A percentile compares a stretch with the other conserved stretches of the same genome.
These are phyloP conservation scores for Imleria badia DNA, from an alignment of 768 basidiomycete genomes.

Conservation along the genomic window DNA sequence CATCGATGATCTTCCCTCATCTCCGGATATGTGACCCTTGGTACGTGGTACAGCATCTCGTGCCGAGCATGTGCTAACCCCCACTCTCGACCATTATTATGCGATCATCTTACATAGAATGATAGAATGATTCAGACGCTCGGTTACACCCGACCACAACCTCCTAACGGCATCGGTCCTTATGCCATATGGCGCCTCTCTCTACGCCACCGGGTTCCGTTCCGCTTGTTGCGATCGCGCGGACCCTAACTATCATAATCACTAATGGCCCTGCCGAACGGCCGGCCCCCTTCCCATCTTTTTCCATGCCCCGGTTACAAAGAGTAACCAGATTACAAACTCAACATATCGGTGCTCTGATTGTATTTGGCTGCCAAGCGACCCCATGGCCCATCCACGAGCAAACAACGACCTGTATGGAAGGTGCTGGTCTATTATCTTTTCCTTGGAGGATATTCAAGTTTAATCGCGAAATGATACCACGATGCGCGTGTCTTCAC, in stretches of 20 bases:
- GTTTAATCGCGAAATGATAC: constrained; percentile 20
- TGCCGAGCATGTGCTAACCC: constrained; percentile 18
- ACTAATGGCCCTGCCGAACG: constrained; percentile 14
- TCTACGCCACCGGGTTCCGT: constrained; percentile 30
- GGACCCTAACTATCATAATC: constrained; percentile 26
- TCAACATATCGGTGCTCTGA: constrained; percentile 3
- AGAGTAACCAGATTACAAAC: constrained; percentile 11
- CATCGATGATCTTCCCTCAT: constrained; percentile 8
- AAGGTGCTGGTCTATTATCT: constrained; percentile 20
- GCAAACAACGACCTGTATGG: constrained; percentile 22
- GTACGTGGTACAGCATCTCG: constrained; percentile 16
- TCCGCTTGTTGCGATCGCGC: constrained; percentile 26
- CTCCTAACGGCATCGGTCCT: constrained; percentile 25
- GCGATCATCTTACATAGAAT: constrained; percentile 16
- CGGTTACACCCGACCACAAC: constrained; percentile 29
- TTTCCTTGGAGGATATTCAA: constrained; percentile 14
- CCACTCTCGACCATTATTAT: constrained; percentile 10
- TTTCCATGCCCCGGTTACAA: constrained; percentile 13
- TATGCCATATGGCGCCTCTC: constrained; percentile 25
- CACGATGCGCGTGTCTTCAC: constrained; percentile 20
- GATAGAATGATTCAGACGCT: constrained; percentile 1
- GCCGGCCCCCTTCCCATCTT: constrained; percentile 13
- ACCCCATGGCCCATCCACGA: constrained; percentile 12
- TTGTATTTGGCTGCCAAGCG: constrained; percentile 5
- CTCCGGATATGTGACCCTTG: constrained; percentile 25